Conservation (phyloP, 352 stramenopile species). For the Globisporangium iwayamae region DNA sequence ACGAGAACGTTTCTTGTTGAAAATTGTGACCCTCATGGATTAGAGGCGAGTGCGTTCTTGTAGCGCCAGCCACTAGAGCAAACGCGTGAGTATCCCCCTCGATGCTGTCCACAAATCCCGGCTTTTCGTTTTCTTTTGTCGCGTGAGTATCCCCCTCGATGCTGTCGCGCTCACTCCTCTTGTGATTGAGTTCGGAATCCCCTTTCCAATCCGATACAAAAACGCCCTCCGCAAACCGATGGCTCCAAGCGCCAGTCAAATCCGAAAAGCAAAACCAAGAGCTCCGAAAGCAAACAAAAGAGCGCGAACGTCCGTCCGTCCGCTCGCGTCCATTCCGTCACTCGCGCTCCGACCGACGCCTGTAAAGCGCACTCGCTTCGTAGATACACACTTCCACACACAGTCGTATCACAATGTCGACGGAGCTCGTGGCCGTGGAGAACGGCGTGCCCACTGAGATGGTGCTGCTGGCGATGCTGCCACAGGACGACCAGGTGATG, state of each 20-base stretch:
- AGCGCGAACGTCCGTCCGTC: background rate
- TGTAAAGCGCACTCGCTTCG: background rate
- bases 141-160: background rate
- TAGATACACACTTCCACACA: slow-evolving; percentile 1
- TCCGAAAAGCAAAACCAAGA: background rate
- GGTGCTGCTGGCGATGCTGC: slow-evolving; percentile 70
- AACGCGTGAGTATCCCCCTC: background rate
- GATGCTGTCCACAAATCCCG: background rate
- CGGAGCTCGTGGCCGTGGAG: slow-evolving; percentile 21
- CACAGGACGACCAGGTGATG: slow-evolving; percentile 55
- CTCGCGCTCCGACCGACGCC: background rate
- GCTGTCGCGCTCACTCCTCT: background rate
- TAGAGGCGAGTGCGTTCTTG: too few species aligned
- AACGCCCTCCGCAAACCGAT: background rate
- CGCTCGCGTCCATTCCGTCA: slow-evolving; percentile 8
- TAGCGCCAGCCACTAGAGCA: too few species aligned
- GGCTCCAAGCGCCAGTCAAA: slow-evolving; percentile 1
- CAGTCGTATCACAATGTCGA: slow-evolving; percentile 14
- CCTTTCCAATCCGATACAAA: background rate
- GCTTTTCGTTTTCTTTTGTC: background rate
- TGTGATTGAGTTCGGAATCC: background rate
- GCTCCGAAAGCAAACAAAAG: background rate
- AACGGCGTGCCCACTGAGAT: slow-evolving; percentile 39
- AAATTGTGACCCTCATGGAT: too few species aligned
- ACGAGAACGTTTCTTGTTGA: too few species aligned